These are phyloP conservation scores for Pichia sp. DNA, from an alignment of 1,139 yeast genomes.

Conservation along the genomic window DNA sequence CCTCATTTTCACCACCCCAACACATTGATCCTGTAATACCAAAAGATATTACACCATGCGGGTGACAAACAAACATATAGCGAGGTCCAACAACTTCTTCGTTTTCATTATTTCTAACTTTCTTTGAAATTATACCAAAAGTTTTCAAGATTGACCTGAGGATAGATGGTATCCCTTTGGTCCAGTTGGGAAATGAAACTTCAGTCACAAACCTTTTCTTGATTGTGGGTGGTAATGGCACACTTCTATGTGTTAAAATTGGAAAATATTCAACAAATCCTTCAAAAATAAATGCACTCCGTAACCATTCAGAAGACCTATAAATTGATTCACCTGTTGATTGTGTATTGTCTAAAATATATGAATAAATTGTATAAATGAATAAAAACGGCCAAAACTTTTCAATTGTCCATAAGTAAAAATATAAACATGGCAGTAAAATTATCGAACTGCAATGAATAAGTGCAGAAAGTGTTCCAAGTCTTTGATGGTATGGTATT, in stretches of 20 bases:
- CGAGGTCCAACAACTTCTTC: slow-evolving; percentile 57
- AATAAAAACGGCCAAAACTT: slow-evolving; percentile 58
- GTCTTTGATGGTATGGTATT: slow-evolving; percentile 51
- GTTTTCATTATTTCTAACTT: slow-evolving; percentile 11
- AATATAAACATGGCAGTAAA: slow-evolving; percentile 56
- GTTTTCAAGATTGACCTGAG: not conserved
- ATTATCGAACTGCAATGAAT: slow-evolving; percentile 75
- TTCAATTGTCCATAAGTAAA: slow-evolving; percentile 32
- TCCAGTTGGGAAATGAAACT: slow-evolving; percentile 9
- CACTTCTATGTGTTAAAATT: slow-evolving; percentile 62
- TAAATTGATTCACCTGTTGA: slow-evolving; percentile 64
- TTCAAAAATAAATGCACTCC: slow-evolving; percentile 58
- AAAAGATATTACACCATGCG: slow-evolving; percentile 93
- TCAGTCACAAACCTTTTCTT: slow-evolving; percentile 3
- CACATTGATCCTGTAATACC: slow-evolving; percentile 64
- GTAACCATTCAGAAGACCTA: slow-evolving; percentile 52
- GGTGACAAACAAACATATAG: slow-evolving; percentile 90
- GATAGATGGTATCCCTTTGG: slow-evolving; percentile 3
- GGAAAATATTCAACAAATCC: slow-evolving; percentile 81
- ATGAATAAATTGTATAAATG: slow-evolving; percentile 50
- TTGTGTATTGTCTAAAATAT: slow-evolving; percentile 55
- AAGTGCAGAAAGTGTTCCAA: slow-evolving; percentile 66
- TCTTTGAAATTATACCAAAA: not conserved
- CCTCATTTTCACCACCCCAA: slow-evolving; percentile 9
- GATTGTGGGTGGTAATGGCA: slow-evolving; percentile 72